Base-by-base conservation (phyloP, 805 yeast species). In the Sugiyamaella floridensis region DNA sequence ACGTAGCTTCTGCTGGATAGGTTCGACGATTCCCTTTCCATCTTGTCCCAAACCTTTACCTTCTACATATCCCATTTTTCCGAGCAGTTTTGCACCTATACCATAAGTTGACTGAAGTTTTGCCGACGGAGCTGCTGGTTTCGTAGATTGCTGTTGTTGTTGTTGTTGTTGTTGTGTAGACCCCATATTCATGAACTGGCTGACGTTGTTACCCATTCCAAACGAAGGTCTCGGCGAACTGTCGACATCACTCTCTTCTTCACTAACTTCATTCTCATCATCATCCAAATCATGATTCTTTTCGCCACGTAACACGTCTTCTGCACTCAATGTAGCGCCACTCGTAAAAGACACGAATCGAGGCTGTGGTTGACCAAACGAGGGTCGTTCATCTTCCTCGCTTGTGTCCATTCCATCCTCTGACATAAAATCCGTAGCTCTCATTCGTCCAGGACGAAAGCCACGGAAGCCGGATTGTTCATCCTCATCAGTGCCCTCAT, bases 1-100 rank as follows among this genome's bases (percentile, higher is more conserved):
- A 41, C 93, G 70, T 29, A 78, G 65, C 50, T 77, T 76, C 2
- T 86, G 84, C 55, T 86, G 84, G 6, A 92, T 81, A 0, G 98
- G 97, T n/a, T 76, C 79, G 0, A 76, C 75, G 1, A 89, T 88
- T 44, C 99, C 99, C 48, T 76, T 76, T 1, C 82, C 80, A 20
- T 74, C 66, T 4, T 71, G 71, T 1, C 99, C 99, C n/a, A 92
- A 75, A 0, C 97, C 98, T 61, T 78, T 73, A 0, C 99, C 98
- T 42, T 78, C 78, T 7, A 76, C 76, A 67, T 87, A 90, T 0
- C 99, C 99, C 98, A 92, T 90, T 56, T 81, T 78, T 55, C 80
- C 74, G 70, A 92, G 67, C 48, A 92, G 70, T 48, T 76, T 69
- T 2, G 96, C 96, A 40, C 98, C 98, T 40, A 89, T 80, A 6